phyloP scores from a whole-genome alignment of 2,329 filamentous ascomycete genomes.

The Xylaria arbuscula region DNA sequence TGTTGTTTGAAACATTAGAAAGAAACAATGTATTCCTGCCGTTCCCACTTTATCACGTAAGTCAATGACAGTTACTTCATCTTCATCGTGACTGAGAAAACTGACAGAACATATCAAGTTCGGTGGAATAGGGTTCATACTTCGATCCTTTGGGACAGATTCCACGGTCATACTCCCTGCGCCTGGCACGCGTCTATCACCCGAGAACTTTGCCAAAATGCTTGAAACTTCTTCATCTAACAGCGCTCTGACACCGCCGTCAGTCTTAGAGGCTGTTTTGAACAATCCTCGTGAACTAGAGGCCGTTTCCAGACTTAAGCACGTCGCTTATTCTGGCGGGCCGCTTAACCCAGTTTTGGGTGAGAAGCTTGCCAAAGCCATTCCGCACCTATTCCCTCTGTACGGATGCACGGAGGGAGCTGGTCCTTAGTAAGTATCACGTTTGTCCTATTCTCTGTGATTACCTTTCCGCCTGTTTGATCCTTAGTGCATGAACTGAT shows the following conservation, averaged over 20 bases:
- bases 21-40: conserved; percentile 33
- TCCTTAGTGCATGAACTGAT: conserved; percentile 1
- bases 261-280: conserved; percentile 44
- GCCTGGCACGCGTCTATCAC: conserved; percentile 38
- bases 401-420: conserved; percentile 45
- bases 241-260: conserved; percentile 33
- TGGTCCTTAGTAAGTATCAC: conserved; percentile 29
- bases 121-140: conserved; percentile 31
- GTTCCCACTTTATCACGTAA: conserved; percentile 37
- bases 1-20: conserved; percentile 23
- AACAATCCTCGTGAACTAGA: conserved; percentile 37
- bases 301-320: conserved; percentile 38
- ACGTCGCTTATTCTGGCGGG: conserved; percentile 43
- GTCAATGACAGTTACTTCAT: background rate
- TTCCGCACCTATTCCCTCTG: conserved; percentile 41
- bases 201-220: conserved; percentile 42
- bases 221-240: conserved; percentile 36
- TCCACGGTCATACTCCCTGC: conserved; percentile 40
- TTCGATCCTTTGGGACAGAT: conserved; percentile 25
- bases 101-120: conserved; percentile 29
- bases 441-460: background rate
- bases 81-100: background rate
- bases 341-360: conserved; percentile 43
- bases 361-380: conserved; percentile 37
- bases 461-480: background rate